phyloP scores from a whole-genome alignment of 2,329 filamentous ascomycete genomes.

The Mollisiaceae sp. region DNA sequence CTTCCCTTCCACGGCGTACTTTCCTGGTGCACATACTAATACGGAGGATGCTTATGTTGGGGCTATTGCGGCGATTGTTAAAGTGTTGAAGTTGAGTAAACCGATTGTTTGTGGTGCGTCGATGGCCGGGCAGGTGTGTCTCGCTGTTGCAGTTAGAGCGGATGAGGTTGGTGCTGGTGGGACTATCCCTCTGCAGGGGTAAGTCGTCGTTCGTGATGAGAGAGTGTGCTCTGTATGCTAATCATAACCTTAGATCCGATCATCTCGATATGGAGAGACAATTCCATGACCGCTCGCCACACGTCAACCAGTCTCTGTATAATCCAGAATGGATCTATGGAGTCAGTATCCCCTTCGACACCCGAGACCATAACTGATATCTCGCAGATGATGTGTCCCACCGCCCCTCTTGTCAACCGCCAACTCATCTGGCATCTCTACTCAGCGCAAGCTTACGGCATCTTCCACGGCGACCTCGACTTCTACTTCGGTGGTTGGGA shows the following conservation, averaged over 20 bases:
- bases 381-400: conserved; percentile 24
- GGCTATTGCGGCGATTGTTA: conserved; percentile 43
- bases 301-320: conserved; percentile 53
- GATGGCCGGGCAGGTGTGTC: conserved; percentile 56
- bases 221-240: conserved; percentile 10
- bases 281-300: conserved; percentile 52
- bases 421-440: conserved; percentile 56
- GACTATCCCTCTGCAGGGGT: conserved; percentile 53
- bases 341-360: conserved; percentile 3
- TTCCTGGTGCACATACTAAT: conserved; percentile 18
- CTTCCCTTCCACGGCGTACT: conserved; percentile 50
- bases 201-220: conserved; percentile 16
- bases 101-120: conserved; percentile 55
- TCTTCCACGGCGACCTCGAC: conserved; percentile 57
- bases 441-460: conserved; percentile 54
- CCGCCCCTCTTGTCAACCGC: conserved; percentile 38
- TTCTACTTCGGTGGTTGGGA: conserved; percentile 58
- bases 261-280: conserved; percentile 44
- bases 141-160: conserved; percentile 52
- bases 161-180: conserved; percentile 53
- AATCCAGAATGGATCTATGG: conserved; percentile 54
- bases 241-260: conserved; percentile 32
- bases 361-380: not conserved
- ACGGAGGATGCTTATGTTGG: conserved; percentile 19
- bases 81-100: conserved; percentile 49